A percentile compares a stretch with the other conserved stretches of the same genome.
Conservation (phyloP, 2,329 filamentous ascomycete genomes). For the Aspergillus spinulosporus region DNA sequence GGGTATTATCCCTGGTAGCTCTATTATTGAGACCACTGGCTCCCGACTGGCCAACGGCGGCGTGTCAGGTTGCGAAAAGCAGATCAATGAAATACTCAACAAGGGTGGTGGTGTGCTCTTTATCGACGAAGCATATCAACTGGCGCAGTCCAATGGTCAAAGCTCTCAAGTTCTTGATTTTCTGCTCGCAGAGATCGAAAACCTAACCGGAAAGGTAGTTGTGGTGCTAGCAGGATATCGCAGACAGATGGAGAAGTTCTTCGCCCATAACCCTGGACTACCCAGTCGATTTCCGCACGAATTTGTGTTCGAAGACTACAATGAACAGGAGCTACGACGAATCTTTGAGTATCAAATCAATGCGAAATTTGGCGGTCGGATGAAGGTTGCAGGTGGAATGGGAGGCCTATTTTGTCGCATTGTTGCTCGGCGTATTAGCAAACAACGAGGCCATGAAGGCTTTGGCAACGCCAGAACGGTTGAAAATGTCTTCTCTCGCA, state of each 20-base stretch:
- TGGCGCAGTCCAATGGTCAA: constrained; percentile 58
- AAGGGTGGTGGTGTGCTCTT: constrained; percentile 69
- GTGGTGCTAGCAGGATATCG: constrained; percentile 74
- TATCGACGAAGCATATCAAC: constrained; percentile 77
- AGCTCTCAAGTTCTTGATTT: constrained; percentile 68
- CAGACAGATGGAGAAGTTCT: constrained; percentile 75
- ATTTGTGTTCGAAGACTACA: constrained; percentile 69
- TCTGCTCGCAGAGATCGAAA: constrained; percentile 71
- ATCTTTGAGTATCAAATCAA: constrained; percentile 61
- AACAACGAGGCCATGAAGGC: constrained; percentile 62
- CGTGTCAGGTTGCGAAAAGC: constrained; percentile 57
- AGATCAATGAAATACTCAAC: constrained; percentile 59
- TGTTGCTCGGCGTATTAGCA: constrained; percentile 60
- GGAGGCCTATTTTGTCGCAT: constrained; percentile 66
- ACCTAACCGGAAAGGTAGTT: constrained; percentile 66
- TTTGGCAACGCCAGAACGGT: constrained; percentile 73
- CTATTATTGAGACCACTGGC: constrained; percentile 68
- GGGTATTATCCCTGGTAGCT: constrained; percentile 60
- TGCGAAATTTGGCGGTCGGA: constrained; percentile 54
- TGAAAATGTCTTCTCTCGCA: constrained; percentile 59
- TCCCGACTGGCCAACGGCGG: constrained; percentile 65
- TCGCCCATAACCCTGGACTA: constrained; percentile 70
- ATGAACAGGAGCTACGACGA: constrained; percentile 61
- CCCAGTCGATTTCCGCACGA: constrained; percentile 66
- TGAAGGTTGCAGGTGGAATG: constrained; percentile 61